Evolutionary conservation across 148 eudicot genomes (phyloP), one percentile per base, ranked within the genome.

Genomic region (Diospyros kaki): DNA sequence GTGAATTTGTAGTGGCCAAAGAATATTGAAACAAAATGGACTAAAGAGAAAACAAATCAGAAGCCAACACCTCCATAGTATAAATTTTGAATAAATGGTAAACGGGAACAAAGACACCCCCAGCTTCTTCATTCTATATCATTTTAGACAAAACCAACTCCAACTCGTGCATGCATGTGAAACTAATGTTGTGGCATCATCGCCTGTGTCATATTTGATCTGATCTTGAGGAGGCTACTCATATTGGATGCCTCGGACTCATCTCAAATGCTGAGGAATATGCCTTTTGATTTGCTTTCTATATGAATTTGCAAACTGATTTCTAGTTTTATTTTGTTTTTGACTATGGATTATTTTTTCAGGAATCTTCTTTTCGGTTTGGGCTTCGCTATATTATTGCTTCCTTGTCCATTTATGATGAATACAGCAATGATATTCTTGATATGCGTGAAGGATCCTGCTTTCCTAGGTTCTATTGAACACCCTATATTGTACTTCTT

Each of bases 391-490:
- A 90, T 85, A 72, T 88, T 64, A 75, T 92, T 59, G 89, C 97
- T 73, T 83, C 94, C 9, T 77, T 90, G 75, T 93, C 97, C 72
- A 88, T 92, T 28, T 95, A 83, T 73, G 98, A 95, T 39, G 98
- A 95, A 68, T 95, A 95, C 87, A 90, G 91, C 83, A 95, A 95
- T 61, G 98, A 95, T 76, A 66, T 90, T 53, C 92, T 92, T 66
- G 93, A 92, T 84, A 86, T 92, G 96, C 87, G 88, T 1, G 97
- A 90, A 87, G 97, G 98, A 43, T 82, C 98, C 68, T 95, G 98
- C 85, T 89, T 92, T 81, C 97, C 94, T 41, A 89, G 91, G 98
- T 95, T 68, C 18, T 60, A 18, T n/a, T 44, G 43, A n/a, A 10
- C 51, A 18, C 54, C 38, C 54, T 38, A 0, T 28, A 28, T 28